Percentiles rank a stretch among this genome's conserved stretches.
Evolutionary conservation across 352 stramenopile genomes (phyloP).

Genomic region (Globisporangium camurandrum): DNA sequence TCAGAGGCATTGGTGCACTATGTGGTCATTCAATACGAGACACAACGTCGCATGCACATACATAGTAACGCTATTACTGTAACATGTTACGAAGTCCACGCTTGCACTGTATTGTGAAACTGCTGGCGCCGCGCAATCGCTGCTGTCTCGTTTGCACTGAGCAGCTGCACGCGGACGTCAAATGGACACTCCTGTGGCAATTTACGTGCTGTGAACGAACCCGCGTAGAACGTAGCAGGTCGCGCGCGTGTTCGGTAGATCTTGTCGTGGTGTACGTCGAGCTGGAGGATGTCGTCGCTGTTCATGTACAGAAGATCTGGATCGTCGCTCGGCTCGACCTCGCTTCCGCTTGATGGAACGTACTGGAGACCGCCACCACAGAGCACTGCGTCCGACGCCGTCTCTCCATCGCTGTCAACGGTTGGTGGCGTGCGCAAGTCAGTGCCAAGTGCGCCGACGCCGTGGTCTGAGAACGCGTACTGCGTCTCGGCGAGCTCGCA

Average conservation of each 20-base stretch:
- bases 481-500: slow-evolving; percentile 60
- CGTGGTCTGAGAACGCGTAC: slow-evolving; percentile 64
- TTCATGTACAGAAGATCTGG: slow-evolving; percentile 48
- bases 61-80: no score
- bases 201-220: slow-evolving; percentile 29
- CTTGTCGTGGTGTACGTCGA: slow-evolving; percentile 28
- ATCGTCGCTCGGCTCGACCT: no score
- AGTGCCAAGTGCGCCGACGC: slow-evolving; percentile 38
- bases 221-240: slow-evolving; percentile 39
- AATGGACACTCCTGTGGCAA: slow-evolving; percentile 52
- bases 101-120: slow-evolving; percentile 29
- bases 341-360: no score
- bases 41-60: no score
- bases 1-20: no score
- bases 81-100: no score
- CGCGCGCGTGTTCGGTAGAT: slow-evolving; percentile 44
- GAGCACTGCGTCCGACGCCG: slow-evolving; percentile 24
- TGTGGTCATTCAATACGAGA: no score
- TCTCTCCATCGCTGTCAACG: no score
- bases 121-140: slow-evolving; percentile 35
- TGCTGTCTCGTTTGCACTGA: slow-evolving; percentile 29
- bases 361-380: slow-evolving; percentile 58
- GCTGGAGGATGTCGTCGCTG: slow-evolving; percentile 52
- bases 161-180: slow-evolving; percentile 31
- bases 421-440: slow-evolving; percentile 28